Evolutionary conservation across 2,329 filamentous ascomycete genomes (phyloP), one percentile per base, ranked within the genome.

Genomic region (Chaetoscypha palmicola): DNA sequence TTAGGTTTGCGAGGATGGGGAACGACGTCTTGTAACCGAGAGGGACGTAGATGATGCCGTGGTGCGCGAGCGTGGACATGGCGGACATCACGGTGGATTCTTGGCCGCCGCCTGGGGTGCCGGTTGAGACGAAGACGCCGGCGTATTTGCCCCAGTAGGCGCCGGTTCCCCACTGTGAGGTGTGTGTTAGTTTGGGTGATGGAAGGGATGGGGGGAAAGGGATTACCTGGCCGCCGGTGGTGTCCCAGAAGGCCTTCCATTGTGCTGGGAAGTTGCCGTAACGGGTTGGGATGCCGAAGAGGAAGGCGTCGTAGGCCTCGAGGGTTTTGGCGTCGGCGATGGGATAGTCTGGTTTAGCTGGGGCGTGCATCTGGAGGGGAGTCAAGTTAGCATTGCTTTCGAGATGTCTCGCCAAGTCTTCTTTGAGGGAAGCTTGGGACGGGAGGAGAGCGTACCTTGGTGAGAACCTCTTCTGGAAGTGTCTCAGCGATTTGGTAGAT

Each of bases 231-330:
- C 76, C 73, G 61, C 91, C 91, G 19, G 88, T 90, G 68, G 78
- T 77, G 73, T 98, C 92, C 86, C 89, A 75, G 89, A 91, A 62
- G 2, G 59, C 68, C 75, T 92, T 96, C 86, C 86, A 96, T 71
- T 98, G 92, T 14, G 83, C 86, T 38, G 91, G 90, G 76, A 95
- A 95, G 79, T 94, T 97, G 59, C 92, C 92, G 71, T 87, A 98
- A 56, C 92, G 80, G 40, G 92, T 98, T 48, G 92, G 92, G 65
- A 97, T 92, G 55, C 92, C 92, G 59, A 97, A 77, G 53, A 98
- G 81, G 72, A 96, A 82, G 55, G 73, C 92, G 62, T 97, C 90
- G 71, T 94, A 97, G 41, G 71, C 52, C 61, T 81, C 77, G 33
- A 96, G 81, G 23, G 65, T 70, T 10, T 61, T 41, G 4, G 79